Percentiles rank a stretch among this genome's conserved stretches.
Conservation (phyloP, 805 yeast species). For the Yamadazyma tumulicola region DNA sequence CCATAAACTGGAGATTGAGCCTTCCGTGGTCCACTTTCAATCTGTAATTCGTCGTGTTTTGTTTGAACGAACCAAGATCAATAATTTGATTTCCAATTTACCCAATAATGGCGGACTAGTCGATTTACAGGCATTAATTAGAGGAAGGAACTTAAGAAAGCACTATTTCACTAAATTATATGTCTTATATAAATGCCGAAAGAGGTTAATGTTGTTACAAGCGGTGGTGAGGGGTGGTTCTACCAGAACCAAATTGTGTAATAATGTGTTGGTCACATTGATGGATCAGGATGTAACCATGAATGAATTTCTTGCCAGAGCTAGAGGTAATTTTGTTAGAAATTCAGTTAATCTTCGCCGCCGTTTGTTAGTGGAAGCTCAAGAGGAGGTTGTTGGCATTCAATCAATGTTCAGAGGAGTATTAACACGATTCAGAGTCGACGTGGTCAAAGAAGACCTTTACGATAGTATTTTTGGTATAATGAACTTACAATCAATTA, state of each 20-base stretch:
- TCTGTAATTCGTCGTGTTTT: slow-evolving; percentile 25
- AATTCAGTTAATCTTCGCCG: slow-evolving; percentile 18
- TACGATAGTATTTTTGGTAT: slow-evolving; percentile 42
- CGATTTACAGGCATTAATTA: slow-evolving; percentile 36
- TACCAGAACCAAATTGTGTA: slow-evolving; percentile 40
- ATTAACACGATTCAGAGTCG: slow-evolving; percentile 53
- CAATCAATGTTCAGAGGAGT: slow-evolving; percentile 67
- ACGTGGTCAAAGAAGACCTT: slow-evolving; percentile 50
- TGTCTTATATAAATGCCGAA: slow-evolving; percentile 5
- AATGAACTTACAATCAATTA: slow-evolving; percentile 48
- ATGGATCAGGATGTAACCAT: slow-evolving; percentile 36
- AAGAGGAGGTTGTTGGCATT: slow-evolving; percentile 33
- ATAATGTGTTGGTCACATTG: slow-evolving; percentile 39
- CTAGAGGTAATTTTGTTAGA: slow-evolving; percentile 42
- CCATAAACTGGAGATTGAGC: slow-evolving; percentile 19
- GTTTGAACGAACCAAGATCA: slow-evolving; percentile 15
- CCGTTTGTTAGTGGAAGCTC: slow-evolving; percentile 13
- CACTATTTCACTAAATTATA: slow-evolving; percentile 13
- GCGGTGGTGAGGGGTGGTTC: slow-evolving; percentile 44
- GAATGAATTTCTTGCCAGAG: slow-evolving; percentile 39
- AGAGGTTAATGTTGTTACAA: slow-evolving; percentile 32
- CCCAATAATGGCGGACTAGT: slow-evolving; percentile 18
- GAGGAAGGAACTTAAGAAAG: slow-evolving; percentile 34
- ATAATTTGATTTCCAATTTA: slow-evolving; percentile 15
- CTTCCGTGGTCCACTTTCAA: slow-evolving; percentile 24